These are phyloP conservation scores for Monosporozyma yasuniensis DNA, from an alignment of 805 yeast genomes.

Conservation along the genomic window DNA sequence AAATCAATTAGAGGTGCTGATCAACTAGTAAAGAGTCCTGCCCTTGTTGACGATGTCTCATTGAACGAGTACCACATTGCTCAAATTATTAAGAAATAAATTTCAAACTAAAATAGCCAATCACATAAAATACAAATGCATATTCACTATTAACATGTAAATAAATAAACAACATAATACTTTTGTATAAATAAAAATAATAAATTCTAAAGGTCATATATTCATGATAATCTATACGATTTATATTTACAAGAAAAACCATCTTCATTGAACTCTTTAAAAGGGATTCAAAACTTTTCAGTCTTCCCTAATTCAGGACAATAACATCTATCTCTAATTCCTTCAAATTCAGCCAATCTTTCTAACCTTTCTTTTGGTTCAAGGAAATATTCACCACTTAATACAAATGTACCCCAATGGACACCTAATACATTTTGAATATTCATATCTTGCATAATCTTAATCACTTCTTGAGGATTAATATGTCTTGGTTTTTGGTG, in stretches of 20 bases:
- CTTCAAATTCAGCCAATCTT: constrained; percentile 36
- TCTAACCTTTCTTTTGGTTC: constrained; percentile 67
- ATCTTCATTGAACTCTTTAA: not conserved
- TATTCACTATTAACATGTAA: constrained; percentile 1
- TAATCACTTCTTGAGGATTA: constrained; percentile 67
- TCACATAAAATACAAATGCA: not conserved
- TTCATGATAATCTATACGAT: not conserved
- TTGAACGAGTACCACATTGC: constrained; percentile 43
- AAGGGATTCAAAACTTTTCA: constrained; percentile 34
- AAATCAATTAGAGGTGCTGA: constrained; percentile 85
- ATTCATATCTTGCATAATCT: constrained; percentile 54
- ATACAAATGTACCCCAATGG: constrained; percentile 93
- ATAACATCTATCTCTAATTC: constrained; percentile 33
- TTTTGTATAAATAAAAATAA: not conserved
- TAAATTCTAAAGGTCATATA: not conserved
- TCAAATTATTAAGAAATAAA: not conserved
- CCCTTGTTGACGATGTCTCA: constrained; percentile 42
- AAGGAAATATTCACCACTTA: constrained; percentile 78
- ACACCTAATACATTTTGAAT: constrained; percentile 69
- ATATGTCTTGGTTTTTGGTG: constrained; percentile 86
- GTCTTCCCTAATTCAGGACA: constrained; percentile 76
- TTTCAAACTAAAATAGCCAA: not conserved
- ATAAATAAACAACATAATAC: not conserved
- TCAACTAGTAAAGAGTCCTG: constrained; percentile 81
- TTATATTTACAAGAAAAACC: not conserved